Base-by-base conservation (phyloP, 1,139 yeast genomes). In the Citeromyces siamensis region DNA sequence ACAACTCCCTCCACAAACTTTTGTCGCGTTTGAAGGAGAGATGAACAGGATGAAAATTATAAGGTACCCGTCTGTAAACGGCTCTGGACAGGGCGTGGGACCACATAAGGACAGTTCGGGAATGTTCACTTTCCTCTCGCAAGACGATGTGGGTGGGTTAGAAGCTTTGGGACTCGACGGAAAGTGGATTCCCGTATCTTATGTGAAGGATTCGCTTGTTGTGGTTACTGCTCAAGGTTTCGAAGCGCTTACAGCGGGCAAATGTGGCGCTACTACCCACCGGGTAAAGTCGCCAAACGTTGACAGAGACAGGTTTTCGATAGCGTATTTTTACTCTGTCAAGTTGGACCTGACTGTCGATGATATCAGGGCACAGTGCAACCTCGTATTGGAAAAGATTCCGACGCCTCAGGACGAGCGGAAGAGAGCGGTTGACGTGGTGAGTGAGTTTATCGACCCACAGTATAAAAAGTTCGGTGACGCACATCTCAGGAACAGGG, bases 91-190 rank as follows among this genome's bases (percentile, higher is more conserved):
- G 50, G 83, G 85, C 2, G 76, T 71, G 26, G 85, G 86, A 1
- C 80, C 82, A 2, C 85, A 78, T 49, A 66, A 82, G 44, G 85
- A 77, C 47, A 23, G 28, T 8, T 70, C 77, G n/a, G 82, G 75
- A 41, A 61, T 76, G 45, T 48, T 76, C 34, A 75, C 83, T 0
- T 71, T 66, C 47, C 75, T 76, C 12, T 70, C 62, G 45, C 84
- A 76, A 48, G 28, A 23, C 28, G 8, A 23, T 8, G 83, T 69
- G 2, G 63, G 73, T 0, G 57, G 62, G 34, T 69, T 68, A 39
- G 55, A 60, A 13, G 75, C 81, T 1, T 59, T 78, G 17, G 80
- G 78, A 47, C 83, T 77, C 3, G 71, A 75, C 44, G 84, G 84
- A 6, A 54, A 71, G 26, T 78, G 86, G 86, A 58, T 76, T 29